A percentile compares a stretch with the other conserved stretches of the same genome.
Evolutionary conservation across 345 rosid species (phyloP).

Genomic region (Cochlearia excelsa): DNA sequence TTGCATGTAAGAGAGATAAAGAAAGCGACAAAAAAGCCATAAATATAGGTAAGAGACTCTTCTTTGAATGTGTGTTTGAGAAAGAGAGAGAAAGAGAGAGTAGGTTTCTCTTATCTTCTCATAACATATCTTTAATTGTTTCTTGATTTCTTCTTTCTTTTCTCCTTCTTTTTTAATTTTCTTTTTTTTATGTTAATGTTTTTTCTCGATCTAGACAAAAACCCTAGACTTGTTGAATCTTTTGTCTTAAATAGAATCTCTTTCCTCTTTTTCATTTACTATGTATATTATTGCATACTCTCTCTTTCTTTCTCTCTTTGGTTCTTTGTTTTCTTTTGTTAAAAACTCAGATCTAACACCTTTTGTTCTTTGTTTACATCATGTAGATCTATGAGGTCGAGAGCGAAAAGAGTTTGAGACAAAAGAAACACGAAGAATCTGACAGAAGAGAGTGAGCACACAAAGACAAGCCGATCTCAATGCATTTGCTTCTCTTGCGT

Average conservation of each 20-base stretch:
- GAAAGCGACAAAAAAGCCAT: conserved; percentile 33
- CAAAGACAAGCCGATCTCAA: conserved; percentile 56
- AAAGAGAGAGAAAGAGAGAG: conserved; percentile 21
- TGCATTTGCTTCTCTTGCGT: conserved; percentile 74
- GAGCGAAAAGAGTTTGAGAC: conserved; percentile 13
- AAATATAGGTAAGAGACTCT: conserved; percentile 27
- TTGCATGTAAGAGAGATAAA: conserved; percentile 32
- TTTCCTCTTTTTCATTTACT: background rate
- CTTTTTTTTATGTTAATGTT: conserved; percentile 17
- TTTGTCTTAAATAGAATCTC: conserved; percentile 14
- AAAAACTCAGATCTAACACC: conserved; percentile 20
- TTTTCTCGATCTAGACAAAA: conserved; percentile 27
- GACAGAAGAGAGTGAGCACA: conserved; percentile 99
- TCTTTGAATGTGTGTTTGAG: conserved; percentile 5
- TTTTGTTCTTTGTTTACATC: conserved; percentile 15
- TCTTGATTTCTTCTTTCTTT: background rate
- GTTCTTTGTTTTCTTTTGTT: conserved; percentile 11
- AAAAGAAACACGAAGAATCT: conserved; percentile 48
- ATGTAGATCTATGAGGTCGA: conserved; percentile 31
- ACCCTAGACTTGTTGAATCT: conserved; percentile 32
- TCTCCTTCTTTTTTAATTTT: background rate
- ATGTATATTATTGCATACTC: background rate
- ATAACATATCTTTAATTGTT: conserved; percentile 26
- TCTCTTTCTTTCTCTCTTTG: background rate
- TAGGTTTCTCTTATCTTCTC: conserved; percentile 34